Base-by-base conservation (phyloP, 805 yeast genomes). In the Debaryomyces hansenii region DNA sequence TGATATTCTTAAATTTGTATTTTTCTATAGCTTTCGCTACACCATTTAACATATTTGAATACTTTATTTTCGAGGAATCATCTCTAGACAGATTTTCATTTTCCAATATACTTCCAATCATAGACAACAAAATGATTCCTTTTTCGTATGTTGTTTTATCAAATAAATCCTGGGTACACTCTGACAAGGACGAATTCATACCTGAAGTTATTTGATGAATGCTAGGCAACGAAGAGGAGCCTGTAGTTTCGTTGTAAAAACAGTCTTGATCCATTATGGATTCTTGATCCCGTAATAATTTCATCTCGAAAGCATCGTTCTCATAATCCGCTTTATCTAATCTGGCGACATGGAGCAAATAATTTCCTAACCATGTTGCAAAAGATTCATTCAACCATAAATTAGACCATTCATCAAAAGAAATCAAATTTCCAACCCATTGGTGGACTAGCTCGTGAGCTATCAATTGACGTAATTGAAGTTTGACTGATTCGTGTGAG, bases 371-470 rank as follows among this genome's bases (percentile, higher is more conserved):
- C 74, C 83, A 84, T 0, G 94, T 86, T 0, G 95, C 94, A 66
- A 87, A 84, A 2, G 87, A 69, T 66, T 87, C 95, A 56, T 85
- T 85, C 46, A 87, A 67, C 91, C 94, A 86, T 33, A 87, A 66
- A 56, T 78, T 73, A 42, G 75, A 77, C 85, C 89, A 87, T 15
- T 80, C 77, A 42, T 83, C 85, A 55, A 85, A 84, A 1, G 87
- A 71, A 2, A 85, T 75, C 53, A 73, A 69, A 53, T 87, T 82
- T 7, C 94, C 95, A 46, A 87, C 63, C 89, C 90, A 87, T 66
- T 87, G 92, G 60, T 87, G 95, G 24, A 85, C 82, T 51, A 87
- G 57, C 57, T 87, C 91, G 60, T 87, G 95, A 1, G 80, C 82
- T 7, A 87, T 57, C 38, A 87, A 71, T 55, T 83, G 85, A 49